Percentiles rank a stretch among this genome's conserved stretches.
phyloP scores from a whole-genome alignment of 768 basidiomycete species.

The Boletus pseudo-olivaceus region DNA sequence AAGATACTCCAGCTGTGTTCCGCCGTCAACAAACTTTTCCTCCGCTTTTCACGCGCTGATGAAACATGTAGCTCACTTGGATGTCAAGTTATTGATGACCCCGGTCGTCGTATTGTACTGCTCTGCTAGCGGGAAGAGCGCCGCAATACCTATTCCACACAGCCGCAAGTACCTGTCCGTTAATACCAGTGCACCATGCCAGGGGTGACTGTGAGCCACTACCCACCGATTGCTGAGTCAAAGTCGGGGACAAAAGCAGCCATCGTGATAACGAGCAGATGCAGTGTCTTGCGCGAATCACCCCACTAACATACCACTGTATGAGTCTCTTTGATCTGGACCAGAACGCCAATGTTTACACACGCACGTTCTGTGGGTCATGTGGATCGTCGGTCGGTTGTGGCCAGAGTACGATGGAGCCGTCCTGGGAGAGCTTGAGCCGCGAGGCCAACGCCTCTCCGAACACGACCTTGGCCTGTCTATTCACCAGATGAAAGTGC shows the following conservation, averaged over 20 bases:
- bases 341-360: neutral
- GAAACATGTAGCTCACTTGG: constrained; percentile 27
- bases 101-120: constrained; percentile 44
- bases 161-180: neutral
- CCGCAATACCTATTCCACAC: constrained; percentile 42
- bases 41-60: neutral
- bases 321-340: neutral
- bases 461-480: constrained; percentile 48
- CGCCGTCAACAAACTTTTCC: constrained; percentile 1
- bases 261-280: constrained; percentile 47
- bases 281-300: constrained; percentile 40
- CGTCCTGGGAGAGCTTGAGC: constrained; percentile 45
- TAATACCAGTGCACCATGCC: neutral
- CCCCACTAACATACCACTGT: constrained; percentile 36
- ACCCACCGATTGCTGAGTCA: constrained; percentile 46
- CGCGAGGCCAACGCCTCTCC: constrained; percentile 42
- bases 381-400: constrained; percentile 48
- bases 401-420: constrained; percentile 51
- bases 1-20: constrained; percentile 44
- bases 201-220: neutral
- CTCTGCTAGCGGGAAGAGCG: constrained; percentile 43
- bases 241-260: constrained; percentile 56
- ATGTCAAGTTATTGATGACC: constrained; percentile 50
- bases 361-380: constrained; percentile 52
- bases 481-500: constrained; percentile 10